Evolutionary conservation across 2,329 filamentous ascomycete genomes (phyloP), one percentile per base, ranked within the genome.

Genomic region (Xylaria sp.): DNA sequence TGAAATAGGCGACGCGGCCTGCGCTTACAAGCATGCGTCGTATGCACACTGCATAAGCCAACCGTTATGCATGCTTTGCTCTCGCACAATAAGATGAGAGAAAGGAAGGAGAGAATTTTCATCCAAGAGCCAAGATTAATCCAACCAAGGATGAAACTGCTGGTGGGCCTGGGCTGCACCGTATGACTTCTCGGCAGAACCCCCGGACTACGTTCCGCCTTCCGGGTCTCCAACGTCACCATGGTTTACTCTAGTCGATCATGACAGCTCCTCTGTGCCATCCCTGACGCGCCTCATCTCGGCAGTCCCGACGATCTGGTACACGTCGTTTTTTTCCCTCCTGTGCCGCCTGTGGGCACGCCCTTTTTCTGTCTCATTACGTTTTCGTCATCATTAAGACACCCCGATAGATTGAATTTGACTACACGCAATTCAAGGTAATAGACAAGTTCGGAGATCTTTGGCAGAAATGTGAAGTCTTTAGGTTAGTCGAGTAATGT

Each of bases 301-400:
- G 67, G 67, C 59, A 60, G 67, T 66, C 63, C 67, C 67, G 67
- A 57, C 59, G 46, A 60, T 63, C 51, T 60, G 67, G 67, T 63
- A 69, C 65, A 38, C 46, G 58, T 62, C 54, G 33, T 10, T 48
- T 57, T 57, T 20, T 13, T 20, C 15, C 20, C 48, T 60, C 38
- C 6, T 28, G 20, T 46, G 10, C 40, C n/a, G 46, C 46, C 23
- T 7, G 26, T 9, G 49, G 17, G 49, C 26, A 53, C 17, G 49
- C 49, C 20, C 13, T 56, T 38, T 38, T 56, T 56, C 7, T 5
- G 13, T 23, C 20, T 28, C 23, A 26, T 28, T 17, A 5, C 10
- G 3, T 26, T 57, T 26, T 17, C 20, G 4, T 40, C 33, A 4
- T 42, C 36, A 7, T 6, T 17, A n/a, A 15, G 17, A 36, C 11